These are phyloP conservation scores for Hysterium pulicare DNA, from an alignment of 2,329 filamentous ascomycete species.

Conservation along the genomic window DNA sequence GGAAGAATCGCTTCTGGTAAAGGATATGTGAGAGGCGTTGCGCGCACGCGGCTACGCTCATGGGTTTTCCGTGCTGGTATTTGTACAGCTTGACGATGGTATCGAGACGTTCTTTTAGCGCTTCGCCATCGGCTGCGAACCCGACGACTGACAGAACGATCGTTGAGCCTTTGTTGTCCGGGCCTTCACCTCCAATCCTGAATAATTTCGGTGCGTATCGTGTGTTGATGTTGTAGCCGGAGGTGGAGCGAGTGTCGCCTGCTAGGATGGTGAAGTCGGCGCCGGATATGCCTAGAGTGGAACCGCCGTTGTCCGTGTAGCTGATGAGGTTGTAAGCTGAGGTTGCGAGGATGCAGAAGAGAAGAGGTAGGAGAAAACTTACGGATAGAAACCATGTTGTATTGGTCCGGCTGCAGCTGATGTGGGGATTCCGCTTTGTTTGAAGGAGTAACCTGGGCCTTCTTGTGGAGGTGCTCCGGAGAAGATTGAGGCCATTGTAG, in stretches of 20 bases:
- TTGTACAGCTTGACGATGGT: conserved; percentile 98
- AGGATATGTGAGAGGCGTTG: conserved; percentile 93
- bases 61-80: conserved; percentile 95
- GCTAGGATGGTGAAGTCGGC: conserved; percentile 94
- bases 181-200: conserved; percentile 88
- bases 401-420: conserved; percentile 47
- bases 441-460: conserved; percentile 60
- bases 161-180: conserved; percentile 77
- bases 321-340: conserved; percentile 43
- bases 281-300: conserved; percentile 90
- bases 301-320: conserved; percentile 97
- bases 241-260: conserved; percentile 92
- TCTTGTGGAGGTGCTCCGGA: conserved; percentile 49
- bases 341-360: conserved; percentile 5
- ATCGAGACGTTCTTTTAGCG: conserved; percentile 89
- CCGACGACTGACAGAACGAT: conserved; percentile 93
- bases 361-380: conserved; percentile 38
- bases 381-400: conserved; percentile 92
- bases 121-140: conserved; percentile 91
- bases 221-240: conserved; percentile 97
- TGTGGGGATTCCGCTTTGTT: conserved; percentile 43
- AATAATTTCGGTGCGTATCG: conserved; percentile 94
- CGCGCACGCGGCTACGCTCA: conserved; percentile 90
- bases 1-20: conserved; percentile 97
- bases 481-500: conserved; percentile 54